Conservation (phyloP, 192 early-diverging fungal genomes). For the Phlyctochytrium bullatum region DNA sequence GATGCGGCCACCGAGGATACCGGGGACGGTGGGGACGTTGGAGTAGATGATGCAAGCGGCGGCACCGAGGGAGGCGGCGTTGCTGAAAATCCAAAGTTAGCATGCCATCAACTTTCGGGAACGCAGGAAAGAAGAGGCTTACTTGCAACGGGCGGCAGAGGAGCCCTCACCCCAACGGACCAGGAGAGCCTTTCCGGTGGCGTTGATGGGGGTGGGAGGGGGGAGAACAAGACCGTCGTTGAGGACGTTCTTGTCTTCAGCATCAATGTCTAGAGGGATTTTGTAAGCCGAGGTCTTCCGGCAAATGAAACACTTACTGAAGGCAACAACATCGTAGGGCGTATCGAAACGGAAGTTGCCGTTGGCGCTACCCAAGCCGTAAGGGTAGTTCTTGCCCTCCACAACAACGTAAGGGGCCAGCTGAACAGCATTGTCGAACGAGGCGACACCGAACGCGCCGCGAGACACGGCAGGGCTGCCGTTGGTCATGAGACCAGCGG, state of each 20-base stretch:
- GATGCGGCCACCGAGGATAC: not conserved
- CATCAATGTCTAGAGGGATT: constrained; percentile 5
- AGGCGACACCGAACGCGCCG: constrained; percentile 27
- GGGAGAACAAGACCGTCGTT: not conserved
- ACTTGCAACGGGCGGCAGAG: constrained; percentile 8
- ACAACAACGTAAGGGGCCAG: constrained; percentile 13
- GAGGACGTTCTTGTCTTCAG: not conserved
- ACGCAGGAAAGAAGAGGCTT: not conserved
- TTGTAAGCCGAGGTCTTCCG: too few species aligned
- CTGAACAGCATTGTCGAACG: constrained; percentile 16
- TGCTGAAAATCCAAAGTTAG: too few species aligned
- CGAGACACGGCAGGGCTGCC: constrained; percentile 12
- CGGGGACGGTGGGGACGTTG: constrained; percentile 4
- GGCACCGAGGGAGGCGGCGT: constrained; percentile 8
- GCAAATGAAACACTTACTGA: too few species aligned
- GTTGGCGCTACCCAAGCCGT: not conserved
- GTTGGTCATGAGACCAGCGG: constrained; percentile 51
- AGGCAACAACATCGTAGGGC: constrained; percentile 13
- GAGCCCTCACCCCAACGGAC: constrained; percentile 13
- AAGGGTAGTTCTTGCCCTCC: constrained; percentile 8
- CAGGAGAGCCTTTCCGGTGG: constrained; percentile 11
- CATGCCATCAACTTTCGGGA: too few species aligned
- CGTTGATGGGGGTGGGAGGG: not conserved
- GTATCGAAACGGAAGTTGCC: not conserved
- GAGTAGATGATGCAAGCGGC: constrained; percentile 17